Conservation (phyloP, 257 asterid genomes). For the Rehmannia glutinosa region DNA sequence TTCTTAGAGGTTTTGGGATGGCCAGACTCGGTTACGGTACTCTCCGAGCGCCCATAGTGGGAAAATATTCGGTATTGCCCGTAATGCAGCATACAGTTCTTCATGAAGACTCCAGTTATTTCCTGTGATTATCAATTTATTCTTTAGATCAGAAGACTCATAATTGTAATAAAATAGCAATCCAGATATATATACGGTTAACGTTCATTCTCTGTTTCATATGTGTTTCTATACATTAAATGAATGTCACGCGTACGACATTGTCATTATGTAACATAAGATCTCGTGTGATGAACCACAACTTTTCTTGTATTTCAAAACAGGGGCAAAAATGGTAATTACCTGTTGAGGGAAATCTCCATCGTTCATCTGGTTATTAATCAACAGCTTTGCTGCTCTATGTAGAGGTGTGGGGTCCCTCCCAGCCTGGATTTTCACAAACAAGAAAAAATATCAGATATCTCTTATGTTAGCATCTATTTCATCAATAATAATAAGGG, state of each 20-base stretch:
- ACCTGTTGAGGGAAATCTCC: conserved; percentile 92
- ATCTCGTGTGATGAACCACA: no score
- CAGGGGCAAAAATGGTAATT: background rate
- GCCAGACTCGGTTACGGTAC: conserved; percentile 67
- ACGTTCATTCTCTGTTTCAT: no score
- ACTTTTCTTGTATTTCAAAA: no score
- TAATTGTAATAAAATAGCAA: no score
- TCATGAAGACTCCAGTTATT: conserved; percentile 67
- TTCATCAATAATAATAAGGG: no score
- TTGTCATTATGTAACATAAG: no score
- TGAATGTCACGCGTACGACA: no score
- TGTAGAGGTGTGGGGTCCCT: conserved; percentile 74
- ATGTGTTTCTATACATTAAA: no score
- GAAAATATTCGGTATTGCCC: conserved; percentile 57
- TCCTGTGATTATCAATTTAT: conserved; percentile 31
- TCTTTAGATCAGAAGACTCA: no score
- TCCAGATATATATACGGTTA: no score
- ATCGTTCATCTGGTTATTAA: conserved; percentile 72
- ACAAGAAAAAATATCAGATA: background rate
- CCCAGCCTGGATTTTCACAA: conserved; percentile 35
- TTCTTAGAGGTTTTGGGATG: conserved; percentile 27
- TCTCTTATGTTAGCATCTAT: no score
- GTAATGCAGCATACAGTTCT: conserved; percentile 78
- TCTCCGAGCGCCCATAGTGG: conserved; percentile 85
- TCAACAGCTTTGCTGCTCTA: conserved; percentile 65